Evolutionary conservation across 2,329 filamentous ascomycete species (phyloP), one percentile per base, ranked within the genome.

Genomic region (Pezicula carpinea): DNA sequence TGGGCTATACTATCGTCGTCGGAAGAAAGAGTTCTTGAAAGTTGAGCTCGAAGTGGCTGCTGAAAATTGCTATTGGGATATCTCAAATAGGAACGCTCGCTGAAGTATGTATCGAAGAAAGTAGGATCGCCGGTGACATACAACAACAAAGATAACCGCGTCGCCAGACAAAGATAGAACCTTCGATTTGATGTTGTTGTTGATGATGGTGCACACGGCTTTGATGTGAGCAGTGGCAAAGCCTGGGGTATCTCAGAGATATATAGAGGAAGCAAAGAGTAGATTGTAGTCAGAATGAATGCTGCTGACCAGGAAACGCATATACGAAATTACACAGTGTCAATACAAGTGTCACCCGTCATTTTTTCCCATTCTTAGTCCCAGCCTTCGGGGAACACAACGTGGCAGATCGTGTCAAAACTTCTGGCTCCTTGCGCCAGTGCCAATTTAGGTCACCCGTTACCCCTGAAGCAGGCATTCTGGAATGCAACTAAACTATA

Each of bases 321-420:
- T 19, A 22, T 3, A 23, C 8, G 31, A 32, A 58, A 58, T 59
- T 46, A 42, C 39, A 60, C 57, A 57, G 52, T 50, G 47, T 32
- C 45, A 45, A 26, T 50, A 39, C 22, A 46, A 39, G 41, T 45
- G 48, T 43, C 46, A 50, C 47, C 50, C 50, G 48, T 46, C 39
- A 53, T 36, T 35, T 19, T 41, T 52, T 39, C 48, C 50, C 53
- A 60, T 62, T 59, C 55, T 51, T 54, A 55, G 51, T 48, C 48
- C 46, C 43, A 55, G 50, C 52, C 57, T 55, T 53, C 42, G 18
- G 36, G 31, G 17, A 47, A 47, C 36, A 53, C 38, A 51, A 52
- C 53, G 51, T 55, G 53, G 53, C 48, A 48, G 19, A 21, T 26
- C 41, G 33, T 40, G 43, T 42, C 44, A 33, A 26, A 40, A 36